These are phyloP conservation scores for Hygrophoropsis aurantiaca DNA, from an alignment of 768 basidiomycete species.

Conservation along the genomic window DNA sequence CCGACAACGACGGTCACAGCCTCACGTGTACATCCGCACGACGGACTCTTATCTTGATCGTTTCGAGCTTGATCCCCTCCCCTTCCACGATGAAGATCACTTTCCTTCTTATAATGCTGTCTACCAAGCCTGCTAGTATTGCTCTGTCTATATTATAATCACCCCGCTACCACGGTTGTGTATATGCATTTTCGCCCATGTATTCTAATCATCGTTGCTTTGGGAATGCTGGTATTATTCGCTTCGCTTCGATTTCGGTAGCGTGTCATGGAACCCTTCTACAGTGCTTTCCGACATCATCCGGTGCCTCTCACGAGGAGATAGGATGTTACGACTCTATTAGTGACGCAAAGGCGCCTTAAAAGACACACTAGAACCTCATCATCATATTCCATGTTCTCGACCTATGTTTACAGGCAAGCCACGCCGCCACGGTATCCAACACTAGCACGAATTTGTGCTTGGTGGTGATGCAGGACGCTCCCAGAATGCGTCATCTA, in stretches of 20 bases:
- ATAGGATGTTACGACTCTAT: not conserved
- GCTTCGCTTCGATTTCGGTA: not conserved
- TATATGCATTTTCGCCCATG: slow-evolving; percentile 29
- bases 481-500: slow-evolving; percentile 27
- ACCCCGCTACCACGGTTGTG: slow-evolving; percentile 19
- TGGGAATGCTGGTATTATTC: slow-evolving; percentile 7
- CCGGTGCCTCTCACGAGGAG: not conserved
- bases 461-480: slow-evolving; percentile 5
- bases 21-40: slow-evolving; percentile 63
- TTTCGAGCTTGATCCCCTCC: slow-evolving; percentile 71
- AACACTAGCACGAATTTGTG: too few species aligned
- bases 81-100: slow-evolving; percentile 56
- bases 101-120: slow-evolving; percentile 48
- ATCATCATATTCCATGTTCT: too few species aligned
- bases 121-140: slow-evolving; percentile 65
- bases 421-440: not conserved
- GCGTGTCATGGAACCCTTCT: too few species aligned
- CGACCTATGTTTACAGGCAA: not conserved
- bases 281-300: not conserved
- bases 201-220: slow-evolving; percentile 17
- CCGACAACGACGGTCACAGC: slow-evolving; percentile 46
- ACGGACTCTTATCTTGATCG: slow-evolving; percentile 60
- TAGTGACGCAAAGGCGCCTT: not conserved
- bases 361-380: not conserved
- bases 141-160: slow-evolving; percentile 30